Conservation (phyloP, 2,329 filamentous ascomycete genomes). For the Fusarium multiceps region DNA sequence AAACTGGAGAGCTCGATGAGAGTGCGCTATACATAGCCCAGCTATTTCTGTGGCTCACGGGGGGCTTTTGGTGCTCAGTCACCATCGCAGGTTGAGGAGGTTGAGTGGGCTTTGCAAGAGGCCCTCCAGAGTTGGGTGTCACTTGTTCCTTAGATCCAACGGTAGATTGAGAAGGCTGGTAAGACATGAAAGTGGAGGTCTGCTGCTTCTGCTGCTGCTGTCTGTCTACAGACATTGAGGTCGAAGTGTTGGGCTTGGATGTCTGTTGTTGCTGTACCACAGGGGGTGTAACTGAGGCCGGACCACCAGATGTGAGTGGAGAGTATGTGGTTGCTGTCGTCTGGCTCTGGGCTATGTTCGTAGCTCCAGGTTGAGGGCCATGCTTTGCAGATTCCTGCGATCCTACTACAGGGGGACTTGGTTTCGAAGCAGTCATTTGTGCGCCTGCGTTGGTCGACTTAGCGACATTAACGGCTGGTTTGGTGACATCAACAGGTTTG, state of each 20-base stretch:
- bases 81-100: no score
- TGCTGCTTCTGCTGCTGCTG: neutral
- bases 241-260: neutral
- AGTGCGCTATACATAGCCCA: slow-evolving; percentile 11
- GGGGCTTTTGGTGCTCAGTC: no score
- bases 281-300: no score
- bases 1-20: neutral
- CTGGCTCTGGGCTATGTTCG: neutral
- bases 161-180: neutral
- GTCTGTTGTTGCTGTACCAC: neutral
- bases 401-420: neutral
- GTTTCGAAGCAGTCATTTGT: neutral
- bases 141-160: neutral
- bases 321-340: no score
- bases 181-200: neutral
- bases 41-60: neutral
- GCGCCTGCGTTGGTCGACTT: neutral
- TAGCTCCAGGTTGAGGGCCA: no score
- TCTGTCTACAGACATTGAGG: fast-evolving
- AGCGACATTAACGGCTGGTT: neutral
- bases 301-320: neutral
- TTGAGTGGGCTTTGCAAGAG: neutral
- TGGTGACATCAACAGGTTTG: neutral
- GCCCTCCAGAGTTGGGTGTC: neutral
- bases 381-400: neutral